phyloP scores from a whole-genome alignment of 805 yeast species.

The Blastobotrys terrestris region DNA sequence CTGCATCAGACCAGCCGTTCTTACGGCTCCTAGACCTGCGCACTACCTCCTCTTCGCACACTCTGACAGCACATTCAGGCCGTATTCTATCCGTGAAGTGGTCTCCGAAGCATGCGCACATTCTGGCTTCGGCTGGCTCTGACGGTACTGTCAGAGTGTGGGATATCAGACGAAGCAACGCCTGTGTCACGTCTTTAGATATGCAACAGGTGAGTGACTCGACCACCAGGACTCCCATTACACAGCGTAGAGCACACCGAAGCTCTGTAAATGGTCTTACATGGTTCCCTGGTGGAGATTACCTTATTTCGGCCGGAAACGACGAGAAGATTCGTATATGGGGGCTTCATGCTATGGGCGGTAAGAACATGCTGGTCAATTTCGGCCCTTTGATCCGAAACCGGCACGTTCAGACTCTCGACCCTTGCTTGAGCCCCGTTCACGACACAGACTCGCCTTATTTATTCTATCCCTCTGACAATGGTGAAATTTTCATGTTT shows the following conservation, averaged over 20 bases:
- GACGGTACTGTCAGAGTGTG: slow-evolving; percentile 78
- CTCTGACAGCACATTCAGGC: slow-evolving; percentile 56
- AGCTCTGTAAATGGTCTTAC: slow-evolving; percentile 71
- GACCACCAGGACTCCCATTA: slow-evolving; percentile 23
- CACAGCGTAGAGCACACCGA: slow-evolving; percentile 57
- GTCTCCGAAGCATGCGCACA: slow-evolving; percentile 58
- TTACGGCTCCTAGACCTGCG: slow-evolving; percentile 66
- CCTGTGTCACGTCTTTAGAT: slow-evolving; percentile 61
- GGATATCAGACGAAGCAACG: slow-evolving; percentile 71
- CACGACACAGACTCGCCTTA: slow-evolving; percentile 51
- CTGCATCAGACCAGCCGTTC: slow-evolving; percentile 64
- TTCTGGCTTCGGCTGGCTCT: slow-evolving; percentile 73
- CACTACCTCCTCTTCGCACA: slow-evolving; percentile 69
- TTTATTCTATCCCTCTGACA: slow-evolving; percentile 68
- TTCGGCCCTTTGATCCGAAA: slow-evolving; percentile 76
- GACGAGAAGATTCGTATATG: slow-evolving; percentile 80
- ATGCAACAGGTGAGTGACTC: slow-evolving; percentile 39
- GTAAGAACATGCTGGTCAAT: slow-evolving; percentile 56
- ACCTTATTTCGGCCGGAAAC: slow-evolving; percentile 60
- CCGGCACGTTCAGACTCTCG: slow-evolving; percentile 50
- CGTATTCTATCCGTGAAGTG: slow-evolving; percentile 58
- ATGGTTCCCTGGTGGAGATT: slow-evolving; percentile 65
- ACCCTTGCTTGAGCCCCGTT: slow-evolving; percentile 46
- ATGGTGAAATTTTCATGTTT: slow-evolving; percentile 60
- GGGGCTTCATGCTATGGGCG: slow-evolving; percentile 53